Evolutionary conservation across 441 rosid species (phyloP), one percentile per base, ranked within the genome.

Genomic region (Erodium trifolium): DNA sequence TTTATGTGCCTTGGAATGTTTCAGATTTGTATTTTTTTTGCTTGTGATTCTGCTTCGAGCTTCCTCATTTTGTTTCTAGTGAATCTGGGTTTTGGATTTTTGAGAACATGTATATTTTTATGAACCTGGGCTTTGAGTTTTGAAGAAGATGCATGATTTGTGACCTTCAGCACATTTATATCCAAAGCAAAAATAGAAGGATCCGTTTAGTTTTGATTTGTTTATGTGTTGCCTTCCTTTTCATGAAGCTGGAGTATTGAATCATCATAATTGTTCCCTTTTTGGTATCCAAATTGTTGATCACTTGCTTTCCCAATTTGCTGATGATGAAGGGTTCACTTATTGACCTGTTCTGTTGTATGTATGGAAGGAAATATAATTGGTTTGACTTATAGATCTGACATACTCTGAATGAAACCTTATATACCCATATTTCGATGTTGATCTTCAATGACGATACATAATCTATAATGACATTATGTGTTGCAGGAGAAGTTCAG

Each of bases 401-500:
- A 34, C 3, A 34, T 34, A 34, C 5, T 34, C 0, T 4, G 57
- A 51, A 13, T 51, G 57, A 51, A 51, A n/a, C n/a, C 57, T 51
- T 16, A 5, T 13, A 51, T 13, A 3, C 57, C 55, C 55, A 47
- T 51, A 51, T 51, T 51, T 51, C 8, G 19, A 51, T 51, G 14
- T 51, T n/a, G 19, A 51, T 10, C 59, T 51, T 14, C 17, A 4
- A 4, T 13, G 16, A 49, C 11, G 13, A 9, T 45, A 12, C 51
- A 9, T 8, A 45, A 11, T 45, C 51, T 45, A 45, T 9, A 8
- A 45, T 11, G 47, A 14, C 76, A 17, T 65, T 23, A 77, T 72
- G 70, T 17, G 8, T 69, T 68, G 74, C 80, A 91, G 95, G 86
- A 86, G 74, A 89, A 84, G 70, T 83, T 91, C 57, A 82, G 90